phyloP scores from a whole-genome alignment of 2,329 filamentous ascomycete genomes.

The Arthrobotrys pseudoclavata region DNA sequence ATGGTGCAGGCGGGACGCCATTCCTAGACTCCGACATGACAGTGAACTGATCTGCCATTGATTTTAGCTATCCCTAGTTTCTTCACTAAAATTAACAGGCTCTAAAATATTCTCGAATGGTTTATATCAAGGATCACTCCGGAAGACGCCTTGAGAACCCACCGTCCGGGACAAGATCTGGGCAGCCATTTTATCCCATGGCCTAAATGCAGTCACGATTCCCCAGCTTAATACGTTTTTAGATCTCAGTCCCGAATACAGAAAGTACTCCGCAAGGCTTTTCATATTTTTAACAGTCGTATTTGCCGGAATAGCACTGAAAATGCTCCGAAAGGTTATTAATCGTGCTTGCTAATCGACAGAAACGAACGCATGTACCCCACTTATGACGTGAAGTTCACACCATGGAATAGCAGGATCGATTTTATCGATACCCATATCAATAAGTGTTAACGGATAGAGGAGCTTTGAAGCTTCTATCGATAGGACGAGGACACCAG shows the following conservation, averaged over 20 bases:
- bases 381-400: constrained; percentile 33
- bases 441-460: neutral
- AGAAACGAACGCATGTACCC: constrained; percentile 35
- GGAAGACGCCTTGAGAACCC: constrained; percentile 35
- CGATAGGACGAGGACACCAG: neutral
- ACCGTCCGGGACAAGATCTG: constrained; percentile 27
- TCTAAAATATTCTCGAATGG: constrained; percentile 34
- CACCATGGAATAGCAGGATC: constrained; percentile 5
- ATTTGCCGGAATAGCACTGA: constrained; percentile 44
- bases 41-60: constrained; percentile 6
- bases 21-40: constrained; percentile 56
- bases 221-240: neutral
- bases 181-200: constrained; percentile 24
- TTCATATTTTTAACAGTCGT: constrained; percentile 14
- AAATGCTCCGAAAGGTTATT: constrained; percentile 54
- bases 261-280: neutral
- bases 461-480: neutral
- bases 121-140: constrained; percentile 28
- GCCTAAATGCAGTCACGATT: constrained; percentile 18
- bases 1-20: constrained; percentile 38
- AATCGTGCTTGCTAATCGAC: constrained; percentile 26
- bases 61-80: constrained; percentile 3
- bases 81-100: neutral
- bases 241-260: neutral
- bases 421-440: constrained; percentile 33